A percentile compares a stretch with the other conserved stretches of the same genome.
phyloP scores from a whole-genome alignment of 768 basidiomycete species.

The Pleurotus salmoneostramineus region DNA sequence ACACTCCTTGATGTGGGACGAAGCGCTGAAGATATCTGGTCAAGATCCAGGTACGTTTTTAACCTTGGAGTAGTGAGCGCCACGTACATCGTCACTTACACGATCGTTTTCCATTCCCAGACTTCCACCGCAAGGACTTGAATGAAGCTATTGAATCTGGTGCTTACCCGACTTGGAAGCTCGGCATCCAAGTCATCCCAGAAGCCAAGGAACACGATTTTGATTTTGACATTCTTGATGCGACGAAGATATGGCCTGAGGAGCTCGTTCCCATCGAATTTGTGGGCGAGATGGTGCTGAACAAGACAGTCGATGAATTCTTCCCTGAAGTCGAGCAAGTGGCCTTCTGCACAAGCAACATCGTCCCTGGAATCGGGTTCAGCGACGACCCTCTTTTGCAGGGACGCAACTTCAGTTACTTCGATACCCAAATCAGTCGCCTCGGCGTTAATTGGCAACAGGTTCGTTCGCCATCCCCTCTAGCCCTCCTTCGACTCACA shows the following conservation, averaged over 20 bases:
- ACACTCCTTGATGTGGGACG: slow-evolving; percentile 85
- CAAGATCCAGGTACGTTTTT: slow-evolving; percentile 67
- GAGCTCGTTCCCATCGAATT: slow-evolving; percentile 72
- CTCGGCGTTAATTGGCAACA: slow-evolving; percentile 80
- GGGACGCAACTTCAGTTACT: slow-evolving; percentile 83
- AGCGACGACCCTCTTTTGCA: slow-evolving; percentile 80
- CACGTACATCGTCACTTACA: neutral
- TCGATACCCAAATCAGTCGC: slow-evolving; percentile 80
- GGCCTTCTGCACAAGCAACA: slow-evolving; percentile 78
- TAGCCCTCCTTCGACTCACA: neutral
- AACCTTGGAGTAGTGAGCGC: neutral
- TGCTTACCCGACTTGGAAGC: slow-evolving; percentile 70
- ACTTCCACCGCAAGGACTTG: slow-evolving; percentile 86
- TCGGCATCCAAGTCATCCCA: slow-evolving; percentile 71
- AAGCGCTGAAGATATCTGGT: slow-evolving; percentile 76
- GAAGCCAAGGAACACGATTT: slow-evolving; percentile 76
- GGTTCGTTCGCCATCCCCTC: slow-evolving; percentile 23
- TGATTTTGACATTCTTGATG: slow-evolving; percentile 84
- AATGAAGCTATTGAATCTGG: slow-evolving; percentile 78
- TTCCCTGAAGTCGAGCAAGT: slow-evolving; percentile 88
- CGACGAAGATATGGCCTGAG: slow-evolving; percentile 85
- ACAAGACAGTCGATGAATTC: slow-evolving; percentile 66
- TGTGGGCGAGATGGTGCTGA: slow-evolving; percentile 72
- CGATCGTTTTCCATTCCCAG: slow-evolving; percentile 22
- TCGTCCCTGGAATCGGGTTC: slow-evolving; percentile 68